Evolutionary conservation across 768 basidiomycete species (phyloP).

Genomic region (Suillus tomentosus): DNA sequence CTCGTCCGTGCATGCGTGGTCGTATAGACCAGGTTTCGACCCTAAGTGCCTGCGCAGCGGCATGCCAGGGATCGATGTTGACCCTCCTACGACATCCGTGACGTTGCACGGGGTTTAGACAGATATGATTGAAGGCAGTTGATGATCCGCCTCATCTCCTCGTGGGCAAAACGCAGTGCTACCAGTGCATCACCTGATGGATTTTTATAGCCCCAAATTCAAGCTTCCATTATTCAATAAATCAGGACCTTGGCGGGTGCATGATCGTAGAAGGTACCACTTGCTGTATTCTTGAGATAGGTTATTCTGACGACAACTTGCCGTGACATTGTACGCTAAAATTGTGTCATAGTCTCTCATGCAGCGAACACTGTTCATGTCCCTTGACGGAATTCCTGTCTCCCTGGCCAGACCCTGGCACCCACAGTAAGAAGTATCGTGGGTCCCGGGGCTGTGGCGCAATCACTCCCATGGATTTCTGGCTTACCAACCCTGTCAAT

Average conservation of each 20-base stretch:
- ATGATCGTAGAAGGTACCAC: background rate
- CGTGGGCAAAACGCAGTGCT: background rate
- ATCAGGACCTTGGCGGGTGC: background rate
- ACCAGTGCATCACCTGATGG: background rate
- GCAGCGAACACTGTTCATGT: background rate
- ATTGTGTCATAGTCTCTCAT: constrained; percentile 3
- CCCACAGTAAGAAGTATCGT: background rate
- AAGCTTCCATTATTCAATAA: background rate
- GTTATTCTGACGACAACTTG: background rate
- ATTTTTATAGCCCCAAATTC: background rate
- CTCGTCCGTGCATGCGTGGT: background rate
- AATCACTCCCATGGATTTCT: background rate
- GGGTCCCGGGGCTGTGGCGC: background rate
- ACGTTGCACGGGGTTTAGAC: background rate
- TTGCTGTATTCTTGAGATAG: background rate
- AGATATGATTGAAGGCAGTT: background rate
- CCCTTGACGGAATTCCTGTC: background rate
- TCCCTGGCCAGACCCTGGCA: background rate
- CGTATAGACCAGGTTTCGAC: background rate
- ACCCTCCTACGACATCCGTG: background rate
- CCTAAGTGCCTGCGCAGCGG: background rate
- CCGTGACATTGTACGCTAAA: background rate
- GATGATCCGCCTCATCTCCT: background rate
- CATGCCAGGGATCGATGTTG: background rate
- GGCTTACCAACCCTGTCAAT: background rate